Base-by-base conservation (phyloP, 2,329 filamentous ascomycete species). In the Ramichloridium luteum region DNA sequence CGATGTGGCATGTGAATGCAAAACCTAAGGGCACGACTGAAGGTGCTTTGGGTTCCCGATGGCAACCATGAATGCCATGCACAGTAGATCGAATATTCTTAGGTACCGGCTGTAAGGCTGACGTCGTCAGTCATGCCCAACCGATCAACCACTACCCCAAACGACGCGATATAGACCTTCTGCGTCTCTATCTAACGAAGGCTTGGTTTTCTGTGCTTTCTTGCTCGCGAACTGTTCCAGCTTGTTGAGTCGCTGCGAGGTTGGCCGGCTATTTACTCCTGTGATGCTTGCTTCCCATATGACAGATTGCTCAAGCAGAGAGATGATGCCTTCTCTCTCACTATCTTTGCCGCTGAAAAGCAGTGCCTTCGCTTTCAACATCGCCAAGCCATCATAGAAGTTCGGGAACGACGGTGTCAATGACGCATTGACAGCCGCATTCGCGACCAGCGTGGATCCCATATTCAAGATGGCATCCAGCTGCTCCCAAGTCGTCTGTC, bases 271-370 rank as follows among this genome's bases (percentile, higher is more conserved):
- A 2, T 14, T 29, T 10, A 10, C n/a, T 3, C 44, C 44, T 14
- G 44, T 46, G 10, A 45, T 36, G 14, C 28, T 32, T 10, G 42
- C 42, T 23, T 45, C 42, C 25, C 36, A 41, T 3, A 38, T 20
- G 10, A 29, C 30, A 9, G 42, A 30, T 13, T 32, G 20, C 30
- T 41, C 38, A 15, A 45, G 27, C n/a, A 30, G 16, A 2, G 14
- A 13, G 16, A 44, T 13, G 4, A 41, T 30, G 11, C 27, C 30
- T 17, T 35, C 31, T 16, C 39, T 32, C 16, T 37, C 30, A 8
- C 10, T 33, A 16, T 42, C 32, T 8, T 32, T 32, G 11, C 34
- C 37, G 14, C 32, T 36, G 8, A 34, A 18, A 11, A 39, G 23
- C 12, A 44, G 26, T 2, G 29, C 28, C 25, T 43, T 43, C 5